Evolutionary conservation across 2,329 filamentous ascomycete genomes (phyloP), one percentile per base, ranked within the genome.

Genomic region (Colletotrichum agaves): DNA sequence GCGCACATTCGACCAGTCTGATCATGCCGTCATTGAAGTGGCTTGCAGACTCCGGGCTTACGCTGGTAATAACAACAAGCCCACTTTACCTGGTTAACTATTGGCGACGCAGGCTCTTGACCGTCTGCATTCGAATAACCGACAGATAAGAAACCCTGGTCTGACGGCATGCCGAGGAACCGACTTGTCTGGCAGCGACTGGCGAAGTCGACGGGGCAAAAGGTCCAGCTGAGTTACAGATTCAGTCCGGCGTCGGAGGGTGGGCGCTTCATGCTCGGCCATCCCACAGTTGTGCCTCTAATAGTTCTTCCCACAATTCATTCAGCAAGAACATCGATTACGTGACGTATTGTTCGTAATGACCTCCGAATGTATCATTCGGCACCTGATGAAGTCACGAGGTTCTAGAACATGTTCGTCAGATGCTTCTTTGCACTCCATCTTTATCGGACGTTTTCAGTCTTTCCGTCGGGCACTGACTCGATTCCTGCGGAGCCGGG

Each of bases 401-500:
- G 11, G 53, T 44, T 56, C 21, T 31, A 56, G 41, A 49, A n/a
- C n/a, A 10, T 8, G 7, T n/a, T 39, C 33, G n/a, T 8, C 44
- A 4, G 7, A 8, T 33, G 13, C 33, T 21, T n/a, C 17, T 12
- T 10, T 13, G 10, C 12, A 35, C 8, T 2, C 15, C 3, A n/a
- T 23, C 5, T 12, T 44, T 33, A 10, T 52, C 63, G 59, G 59
- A 37, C 35, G 50, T 13, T 39, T 49, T 27, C 50, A 19, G 17
- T 56, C 58, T 62, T 31, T 49, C 58, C 33, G 41, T 27, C 13
- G 12, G 55, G 10, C 55, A 27, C 41, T 37, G 41, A 49, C 58
- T 66, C 58, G 21, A 41, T 21, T 19, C 27, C 46, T 64, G 63
- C 63, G 58, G 58, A 33, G 49, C 49, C 58, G 63, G 63, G 55